These are phyloP conservation scores for Medicago ruthenica DNA, from an alignment of 306 rosid species.

Conservation along the genomic window DNA sequence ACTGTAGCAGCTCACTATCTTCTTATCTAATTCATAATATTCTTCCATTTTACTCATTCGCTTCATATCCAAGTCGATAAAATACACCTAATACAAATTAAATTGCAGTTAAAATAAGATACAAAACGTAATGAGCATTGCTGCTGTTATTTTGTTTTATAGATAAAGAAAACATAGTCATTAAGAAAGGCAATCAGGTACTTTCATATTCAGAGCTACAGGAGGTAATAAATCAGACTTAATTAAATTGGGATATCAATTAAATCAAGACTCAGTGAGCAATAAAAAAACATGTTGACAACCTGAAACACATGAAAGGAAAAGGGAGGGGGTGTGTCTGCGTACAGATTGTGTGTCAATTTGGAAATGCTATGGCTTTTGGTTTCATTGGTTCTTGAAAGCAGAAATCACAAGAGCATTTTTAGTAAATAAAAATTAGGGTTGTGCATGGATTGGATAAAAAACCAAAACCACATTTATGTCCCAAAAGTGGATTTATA, in stretches of 20 bases:
- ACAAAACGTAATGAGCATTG: slow-evolving; percentile 32
- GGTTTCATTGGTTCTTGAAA: slow-evolving; percentile 15
- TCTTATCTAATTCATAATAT: slow-evolving; percentile 84
- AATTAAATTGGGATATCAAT: slow-evolving; percentile 15
- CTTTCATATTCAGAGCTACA: slow-evolving; percentile 5
- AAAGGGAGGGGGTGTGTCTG: not conserved
- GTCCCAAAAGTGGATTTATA: no score
- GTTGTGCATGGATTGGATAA: no score
- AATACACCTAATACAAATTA: slow-evolving; percentile 60
- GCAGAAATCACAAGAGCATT: slow-evolving; percentile 6
- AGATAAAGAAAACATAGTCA: slow-evolving; percentile 13
- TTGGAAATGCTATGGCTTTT: slow-evolving; percentile 16
- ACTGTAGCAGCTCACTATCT: slow-evolving; percentile 77
- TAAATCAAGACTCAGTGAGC: not conserved
- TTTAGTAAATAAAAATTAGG: not conserved
- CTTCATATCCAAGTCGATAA: slow-evolving; percentile 92
- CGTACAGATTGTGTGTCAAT: not conserved
- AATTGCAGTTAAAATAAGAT: slow-evolving; percentile 44
- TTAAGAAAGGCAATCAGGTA: not conserved
- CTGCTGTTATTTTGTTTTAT: slow-evolving; percentile 32
- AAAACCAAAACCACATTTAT: no score
- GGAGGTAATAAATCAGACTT: slow-evolving; percentile 21
- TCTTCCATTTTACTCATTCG: slow-evolving; percentile 83
- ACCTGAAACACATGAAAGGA: not conserved
- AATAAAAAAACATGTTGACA: slow-evolving; percentile 14